These are phyloP conservation scores for Scalesia atractyloides DNA, from an alignment of 129 eudicot species.

Conservation along the genomic window DNA sequence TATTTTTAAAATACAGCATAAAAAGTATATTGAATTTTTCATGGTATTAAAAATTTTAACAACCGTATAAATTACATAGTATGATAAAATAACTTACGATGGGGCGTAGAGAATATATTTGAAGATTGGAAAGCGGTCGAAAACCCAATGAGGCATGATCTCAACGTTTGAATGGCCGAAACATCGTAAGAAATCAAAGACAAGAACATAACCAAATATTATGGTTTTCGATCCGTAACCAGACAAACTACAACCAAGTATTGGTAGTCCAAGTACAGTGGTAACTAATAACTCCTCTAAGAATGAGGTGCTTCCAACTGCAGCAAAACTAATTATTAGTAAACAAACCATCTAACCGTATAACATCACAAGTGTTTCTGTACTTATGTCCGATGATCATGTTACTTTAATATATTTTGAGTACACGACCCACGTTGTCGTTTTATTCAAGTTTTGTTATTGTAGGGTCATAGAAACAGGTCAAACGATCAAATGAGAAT, in stretches of 20 bases:
- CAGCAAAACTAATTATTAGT: constrained; percentile 1
- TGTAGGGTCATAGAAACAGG: neutral
- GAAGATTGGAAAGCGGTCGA: constrained; percentile 55
- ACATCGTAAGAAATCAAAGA: constrained; percentile 73
- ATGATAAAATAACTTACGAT: constrained; percentile 52
- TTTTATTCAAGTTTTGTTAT: constrained; percentile 6
- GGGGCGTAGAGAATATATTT: constrained; percentile 69
- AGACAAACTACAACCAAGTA: constrained; percentile 45
- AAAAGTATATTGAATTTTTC: neutral
- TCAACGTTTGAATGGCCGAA: constrained; percentile 78
- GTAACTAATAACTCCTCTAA: constrained; percentile 61
- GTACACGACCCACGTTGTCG: neutral
- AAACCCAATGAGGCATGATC: constrained; percentile 63
- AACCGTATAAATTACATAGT: neutral
- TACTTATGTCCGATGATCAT: neutral
- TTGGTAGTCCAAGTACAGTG: constrained; percentile 63
- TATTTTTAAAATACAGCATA: neutral
- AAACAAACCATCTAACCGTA: neutral
- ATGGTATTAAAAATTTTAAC: neutral
- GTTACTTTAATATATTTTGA: neutral
- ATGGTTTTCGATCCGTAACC: constrained; percentile 70
- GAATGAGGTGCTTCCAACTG: constrained; percentile 72
- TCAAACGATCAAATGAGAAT: neutral
- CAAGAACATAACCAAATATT: constrained; percentile 59
- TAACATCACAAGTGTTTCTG: neutral